Evolutionary conservation across 1,284 basidiomycete genomes (phyloP), one percentile per base, ranked within the genome.

Genomic region (Sutorius eximius): DNA sequence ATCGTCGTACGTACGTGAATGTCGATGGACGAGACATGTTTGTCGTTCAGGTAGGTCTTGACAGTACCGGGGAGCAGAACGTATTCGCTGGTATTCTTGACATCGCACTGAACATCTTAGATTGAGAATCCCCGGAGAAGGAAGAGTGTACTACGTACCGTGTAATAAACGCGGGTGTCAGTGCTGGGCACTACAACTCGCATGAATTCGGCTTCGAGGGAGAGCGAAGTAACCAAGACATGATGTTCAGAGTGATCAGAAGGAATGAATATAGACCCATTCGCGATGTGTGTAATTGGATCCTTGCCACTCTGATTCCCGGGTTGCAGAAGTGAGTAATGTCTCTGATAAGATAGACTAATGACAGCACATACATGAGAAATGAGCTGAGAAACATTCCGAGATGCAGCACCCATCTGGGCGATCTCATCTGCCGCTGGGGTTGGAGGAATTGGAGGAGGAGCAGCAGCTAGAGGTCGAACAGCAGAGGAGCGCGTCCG

Each of bases 1-100:
- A 32, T 18, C 2, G 3, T 20, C n/a, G 10, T 24, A 67, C 64
- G 16, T 43, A 61, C 62, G 6, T 38, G 40, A 15, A 65, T 57
- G 2, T 59, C 47, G 2, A 46, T 41, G 18, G 66, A 61, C 20
- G 64, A 65, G 36, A 69, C 56, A 9, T 69, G 61, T 20, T 43
- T 65, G 9, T 57, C 53, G 48, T 65, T 63, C 41, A 69, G n/a
- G 43, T 61, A 61, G 5, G 46, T 30, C n/a, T 66, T 65, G 45
- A 67, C 47, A 1, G 40, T 59, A 3, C 67, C 64, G 3, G 63
- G 61, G 12, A 65, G 52, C 5, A 65, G 42, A n/a, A 59, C 49
- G 5, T 59, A 57, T 11, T 60, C 52, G 33, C 56, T 69, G 0
- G 52, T 55, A 37, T 67, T 65, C 40, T 55, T 51, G 16, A 69